Conservation (phyloP, 2,329 filamentous ascomycete species). For the Scedosporium boydii region DNA sequence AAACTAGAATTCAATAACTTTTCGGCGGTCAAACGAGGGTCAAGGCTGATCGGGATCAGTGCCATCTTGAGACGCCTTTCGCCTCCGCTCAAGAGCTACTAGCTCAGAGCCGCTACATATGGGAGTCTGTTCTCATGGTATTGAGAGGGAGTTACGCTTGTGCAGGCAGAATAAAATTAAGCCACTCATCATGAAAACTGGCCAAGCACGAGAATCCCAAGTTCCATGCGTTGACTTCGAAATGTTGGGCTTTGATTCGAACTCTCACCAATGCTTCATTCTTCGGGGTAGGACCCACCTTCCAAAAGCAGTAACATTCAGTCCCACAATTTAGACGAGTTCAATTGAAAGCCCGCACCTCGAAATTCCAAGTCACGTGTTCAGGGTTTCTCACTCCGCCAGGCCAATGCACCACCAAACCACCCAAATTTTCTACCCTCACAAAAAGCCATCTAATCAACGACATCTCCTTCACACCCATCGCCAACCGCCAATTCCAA, state of each 20-base stretch:
- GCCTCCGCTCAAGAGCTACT: too few species aligned
- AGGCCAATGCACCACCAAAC: neutral
- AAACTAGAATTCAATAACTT: too few species aligned
- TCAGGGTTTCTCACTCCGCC: constrained; percentile 1
- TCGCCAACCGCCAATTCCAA: constrained; percentile 21
- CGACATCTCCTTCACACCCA: constrained; percentile 16
- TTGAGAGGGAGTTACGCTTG: too few species aligned
- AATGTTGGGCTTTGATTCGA: too few species aligned
- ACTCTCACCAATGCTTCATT: neutral
- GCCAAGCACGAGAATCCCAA: neutral
- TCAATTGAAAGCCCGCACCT: neutral
- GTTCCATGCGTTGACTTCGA: neutral
- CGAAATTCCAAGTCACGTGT: neutral
- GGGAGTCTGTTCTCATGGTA: too few species aligned
- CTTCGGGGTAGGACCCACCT: neutral
- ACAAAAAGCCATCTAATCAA: constrained; percentile 1
- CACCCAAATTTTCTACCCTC: constrained; percentile 1
- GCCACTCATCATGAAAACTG: neutral
- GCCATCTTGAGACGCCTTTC: too few species aligned
- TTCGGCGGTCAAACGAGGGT: too few species aligned
- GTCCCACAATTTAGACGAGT: neutral
- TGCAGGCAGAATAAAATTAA: neutral
- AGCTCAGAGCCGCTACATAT: too few species aligned
- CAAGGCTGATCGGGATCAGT: too few species aligned
- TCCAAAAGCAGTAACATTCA: neutral